Conservation (phyloP, 2,329 filamentous ascomycete species). For the Penicillium hesseltinei region DNA sequence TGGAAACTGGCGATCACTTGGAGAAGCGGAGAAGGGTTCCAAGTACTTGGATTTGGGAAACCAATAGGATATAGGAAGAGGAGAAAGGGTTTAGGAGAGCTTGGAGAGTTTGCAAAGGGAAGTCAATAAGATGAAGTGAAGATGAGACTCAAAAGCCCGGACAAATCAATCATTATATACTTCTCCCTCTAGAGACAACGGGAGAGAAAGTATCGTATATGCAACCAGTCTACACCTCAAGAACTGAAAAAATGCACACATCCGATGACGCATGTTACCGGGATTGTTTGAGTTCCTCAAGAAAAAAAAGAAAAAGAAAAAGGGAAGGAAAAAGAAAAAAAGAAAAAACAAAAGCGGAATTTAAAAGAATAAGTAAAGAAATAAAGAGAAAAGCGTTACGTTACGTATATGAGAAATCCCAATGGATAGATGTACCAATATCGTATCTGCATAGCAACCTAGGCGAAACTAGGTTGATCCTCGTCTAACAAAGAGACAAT, state of each 20-base stretch:
- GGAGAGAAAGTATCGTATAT: background rate
- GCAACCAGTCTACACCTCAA: background rate
- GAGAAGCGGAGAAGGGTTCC: constrained; percentile 15
- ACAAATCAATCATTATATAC: constrained; percentile 1
- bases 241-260: background rate
- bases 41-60: background rate
- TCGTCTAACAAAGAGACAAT: background rate
- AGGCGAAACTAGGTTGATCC: background rate
- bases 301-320: background rate
- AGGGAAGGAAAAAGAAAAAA: background rate
- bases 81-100: background rate
- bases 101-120: background rate
- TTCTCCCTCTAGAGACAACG: background rate
- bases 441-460: background rate
- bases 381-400: too few species aligned
- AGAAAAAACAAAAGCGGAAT: background rate
- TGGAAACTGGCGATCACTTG: constrained; percentile 21
- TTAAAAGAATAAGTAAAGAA: background rate
- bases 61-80: background rate
- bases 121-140: background rate
- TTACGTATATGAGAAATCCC: background rate
- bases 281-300: background rate
- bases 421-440: background rate
- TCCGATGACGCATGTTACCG: constrained; percentile 2
- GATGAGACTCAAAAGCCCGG: background rate